Conservation (phyloP, 2,329 filamentous ascomycete species). For the Colletotrichum salicis region DNA sequence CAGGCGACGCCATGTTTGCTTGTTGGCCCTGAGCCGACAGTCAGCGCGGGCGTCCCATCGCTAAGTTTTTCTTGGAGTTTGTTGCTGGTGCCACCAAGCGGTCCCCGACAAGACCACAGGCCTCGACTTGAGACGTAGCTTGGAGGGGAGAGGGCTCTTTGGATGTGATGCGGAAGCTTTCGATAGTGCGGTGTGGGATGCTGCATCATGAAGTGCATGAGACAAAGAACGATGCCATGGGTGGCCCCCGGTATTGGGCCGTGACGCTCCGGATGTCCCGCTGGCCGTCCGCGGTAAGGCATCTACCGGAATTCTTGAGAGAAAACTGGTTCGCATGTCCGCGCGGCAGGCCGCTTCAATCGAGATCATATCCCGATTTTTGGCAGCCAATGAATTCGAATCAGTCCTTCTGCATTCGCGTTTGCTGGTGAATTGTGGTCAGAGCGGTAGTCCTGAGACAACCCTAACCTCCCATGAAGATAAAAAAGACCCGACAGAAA, state of each 20-base stretch:
- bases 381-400: background rate
- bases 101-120: background rate
- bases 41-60: background rate
- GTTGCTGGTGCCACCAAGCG: background rate
- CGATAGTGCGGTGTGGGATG: background rate
- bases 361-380: background rate
- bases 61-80: background rate
- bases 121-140: background rate
- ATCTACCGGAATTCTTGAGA: constrained; percentile 9
- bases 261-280: constrained; percentile 16
- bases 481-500: background rate
- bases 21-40: background rate
- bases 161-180: background rate
- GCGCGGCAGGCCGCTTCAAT: background rate
- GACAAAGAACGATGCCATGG: constrained; percentile 21
- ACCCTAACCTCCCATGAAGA: background rate
- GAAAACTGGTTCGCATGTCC: constrained; percentile 11
- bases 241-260: background rate
- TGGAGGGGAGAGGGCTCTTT: background rate
- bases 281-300: constrained; percentile 23
- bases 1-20: constrained; percentile 22
- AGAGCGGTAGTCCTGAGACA: constrained; percentile 16
- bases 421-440: background rate
- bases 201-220: constrained; percentile 20
- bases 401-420: background rate